Evolutionary conservation across 768 basidiomycete species (phyloP), one percentile per base, ranked within the genome.

Genomic region (Hericium coralloides): DNA sequence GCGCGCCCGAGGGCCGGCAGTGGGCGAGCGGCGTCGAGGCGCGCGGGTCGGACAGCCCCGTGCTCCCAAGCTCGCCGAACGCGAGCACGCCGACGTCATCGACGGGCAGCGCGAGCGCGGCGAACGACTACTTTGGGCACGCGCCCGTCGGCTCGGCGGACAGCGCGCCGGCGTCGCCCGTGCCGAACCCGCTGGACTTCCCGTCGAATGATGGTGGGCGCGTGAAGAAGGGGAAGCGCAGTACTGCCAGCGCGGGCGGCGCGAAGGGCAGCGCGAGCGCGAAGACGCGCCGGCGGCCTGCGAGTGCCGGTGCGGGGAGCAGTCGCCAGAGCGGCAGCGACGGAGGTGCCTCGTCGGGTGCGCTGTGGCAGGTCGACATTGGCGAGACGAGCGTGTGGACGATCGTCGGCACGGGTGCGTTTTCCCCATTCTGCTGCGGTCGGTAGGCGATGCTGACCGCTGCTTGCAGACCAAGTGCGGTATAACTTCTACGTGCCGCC

Each of bases 321-420:
- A 61, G 60, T 9, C 82, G 85, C 1, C 78, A 82, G 25, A 86
- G 88, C 43, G 75, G 80, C 50, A 83, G 84, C 64, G 88, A 90
- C 56, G 68, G 79, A 43, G 80, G 83, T 38, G 84, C 84, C 53
- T 82, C 84, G 48, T 91, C 87, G 5, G 90, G 87, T 52, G 86
- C 87, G 10, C 77, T 89, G 22, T 92, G 89, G 90, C 86, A 86
- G 66, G 86, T 93, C 55, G 92, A 94, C 69, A 92, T 92, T 57
- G 92, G 92, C 59, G 92, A 94, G 74, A 92, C 91, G 31, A 92
- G 90, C 67, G 89, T 93, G 22, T 95, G 92, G 92, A 94, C 92
- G 3, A 91, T 94, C 62, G 90, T 93, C 59, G 91, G 92, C 63
- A 92, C 89, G 60, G 90, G 90, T 92, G 69, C 71, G 78, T 60